Conservation (phyloP, 306 rosid species). For the Malus orientalis region DNA sequence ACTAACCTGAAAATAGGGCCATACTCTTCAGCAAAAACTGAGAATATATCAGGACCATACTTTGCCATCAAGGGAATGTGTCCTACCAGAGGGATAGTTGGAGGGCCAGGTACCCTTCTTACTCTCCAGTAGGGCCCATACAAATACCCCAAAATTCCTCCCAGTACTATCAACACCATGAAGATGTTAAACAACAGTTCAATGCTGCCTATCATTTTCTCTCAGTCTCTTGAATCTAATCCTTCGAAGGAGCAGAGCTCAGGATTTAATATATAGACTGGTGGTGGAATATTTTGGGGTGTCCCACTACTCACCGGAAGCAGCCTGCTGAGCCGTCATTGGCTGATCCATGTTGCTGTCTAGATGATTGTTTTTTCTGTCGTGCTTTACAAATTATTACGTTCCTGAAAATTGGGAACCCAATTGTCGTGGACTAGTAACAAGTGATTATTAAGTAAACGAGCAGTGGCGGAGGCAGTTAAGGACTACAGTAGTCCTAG, state of each 20-base stretch:
- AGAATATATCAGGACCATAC: slow-evolving; percentile 87
- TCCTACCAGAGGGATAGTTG: slow-evolving; percentile 65
- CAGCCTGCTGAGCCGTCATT: neutral
- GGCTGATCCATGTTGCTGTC: neutral
- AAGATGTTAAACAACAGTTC: slow-evolving; percentile 17
- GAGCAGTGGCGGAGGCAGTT: too few species aligned
- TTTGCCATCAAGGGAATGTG: slow-evolving; percentile 58
- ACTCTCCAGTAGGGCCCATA: slow-evolving; percentile 76
- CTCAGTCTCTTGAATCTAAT: neutral
- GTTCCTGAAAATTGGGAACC: slow-evolving; percentile 28
- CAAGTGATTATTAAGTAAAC: too few species aligned
- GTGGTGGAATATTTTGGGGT: slow-evolving; percentile 2
- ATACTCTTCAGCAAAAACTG: slow-evolving; percentile 73
- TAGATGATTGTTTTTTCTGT: slow-evolving; percentile 33
- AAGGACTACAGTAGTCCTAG: too few species aligned
- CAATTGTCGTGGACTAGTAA: neutral
- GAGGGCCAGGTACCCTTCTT: slow-evolving; percentile 84
- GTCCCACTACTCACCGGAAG: neutral
- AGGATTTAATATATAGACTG: neutral
- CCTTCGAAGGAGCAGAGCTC: neutral
- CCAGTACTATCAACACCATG: slow-evolving; percentile 36
- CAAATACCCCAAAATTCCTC: slow-evolving; percentile 42
- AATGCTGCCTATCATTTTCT: neutral
- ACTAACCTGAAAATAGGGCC: slow-evolving; percentile 92
- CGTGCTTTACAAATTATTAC: neutral